Percentiles rank a stretch among this genome's conserved stretches.
Conservation (phyloP, 2,329 filamentous ascomycete genomes). For the Botrytis deweyae region DNA sequence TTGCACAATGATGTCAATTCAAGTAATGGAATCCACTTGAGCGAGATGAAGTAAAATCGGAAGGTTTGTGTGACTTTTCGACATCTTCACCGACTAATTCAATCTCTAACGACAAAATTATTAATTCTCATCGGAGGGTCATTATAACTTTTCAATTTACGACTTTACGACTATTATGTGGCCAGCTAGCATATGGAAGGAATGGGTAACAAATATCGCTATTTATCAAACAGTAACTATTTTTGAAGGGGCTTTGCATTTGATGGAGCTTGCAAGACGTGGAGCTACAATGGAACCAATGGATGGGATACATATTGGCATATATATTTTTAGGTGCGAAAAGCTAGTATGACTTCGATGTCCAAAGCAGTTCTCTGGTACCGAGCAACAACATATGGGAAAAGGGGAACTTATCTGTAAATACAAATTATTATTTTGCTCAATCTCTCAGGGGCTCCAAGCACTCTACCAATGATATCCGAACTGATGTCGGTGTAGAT, state of each 20-base stretch:
- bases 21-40: neutral
- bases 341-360: neutral
- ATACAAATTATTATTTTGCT: conserved; percentile 15
- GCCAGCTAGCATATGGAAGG: neutral
- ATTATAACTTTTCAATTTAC: neutral
- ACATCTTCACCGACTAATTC: neutral
- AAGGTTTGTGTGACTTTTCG: neutral
- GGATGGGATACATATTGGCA: conserved; percentile 6
- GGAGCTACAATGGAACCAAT: neutral
- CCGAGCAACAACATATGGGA: neutral
- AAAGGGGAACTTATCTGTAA: conserved; percentile 14
- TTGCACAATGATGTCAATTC: neutral
- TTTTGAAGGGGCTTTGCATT: conserved; percentile 13
- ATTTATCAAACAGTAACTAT: conserved; percentile 16
- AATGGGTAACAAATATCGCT: conserved; percentile 15
- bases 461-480: neutral
- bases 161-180: conserved; percentile 9
- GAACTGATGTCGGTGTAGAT: conserved; percentile 10
- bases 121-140: neutral
- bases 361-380: neutral
- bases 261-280: neutral
- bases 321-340: conserved; percentile 16
- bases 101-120: conserved; percentile 1
- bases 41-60: neutral
- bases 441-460: neutral